Evolutionary conservation across 768 basidiomycete genomes (phyloP).

Genomic region (Pulveroboletus sp.): DNA sequence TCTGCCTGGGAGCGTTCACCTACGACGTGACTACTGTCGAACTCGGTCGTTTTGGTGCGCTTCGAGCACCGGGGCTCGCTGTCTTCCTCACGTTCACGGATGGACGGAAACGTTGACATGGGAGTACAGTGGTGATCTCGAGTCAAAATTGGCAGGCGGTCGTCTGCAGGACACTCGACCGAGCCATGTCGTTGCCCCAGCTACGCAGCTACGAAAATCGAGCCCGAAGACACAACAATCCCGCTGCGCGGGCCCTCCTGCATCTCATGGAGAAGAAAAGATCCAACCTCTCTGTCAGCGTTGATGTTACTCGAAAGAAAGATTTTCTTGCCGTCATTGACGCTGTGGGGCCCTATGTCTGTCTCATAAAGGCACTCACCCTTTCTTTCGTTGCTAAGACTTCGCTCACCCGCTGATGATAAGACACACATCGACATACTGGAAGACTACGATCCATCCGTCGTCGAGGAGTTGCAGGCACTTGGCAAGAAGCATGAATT

Average conservation of each 20-base stretch:
- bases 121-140: not conserved
- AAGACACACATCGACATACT: slow-evolving; percentile 98
- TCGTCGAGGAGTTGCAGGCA: slow-evolving; percentile 64
- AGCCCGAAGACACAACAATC: slow-evolving; percentile 55
- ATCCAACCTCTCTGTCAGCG: slow-evolving; percentile 91
- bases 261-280: slow-evolving; percentile 81
- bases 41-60: slow-evolving; percentile 32
- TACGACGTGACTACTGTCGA: slow-evolving; percentile 5
- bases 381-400: slow-evolving; percentile 4
- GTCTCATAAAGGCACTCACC: slow-evolving; percentile 81
- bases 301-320: slow-evolving; percentile 79
- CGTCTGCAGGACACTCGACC: too few species aligned
- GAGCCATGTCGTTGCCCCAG: slow-evolving; percentile 33
- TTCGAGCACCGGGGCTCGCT: slow-evolving; percentile 36
- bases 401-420: slow-evolving; percentile 24
- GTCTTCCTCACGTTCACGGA: slow-evolving; percentile 49
- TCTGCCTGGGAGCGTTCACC: slow-evolving; percentile 4
- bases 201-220: slow-evolving; percentile 59
- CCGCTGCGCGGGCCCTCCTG: slow-evolving; percentile 74
- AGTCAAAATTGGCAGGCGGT: not conserved
- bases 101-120: slow-evolving; percentile 25
- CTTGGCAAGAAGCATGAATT: slow-evolving; percentile 85
- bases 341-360: slow-evolving; percentile 82
- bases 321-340: slow-evolving; percentile 86
- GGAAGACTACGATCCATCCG: slow-evolving; percentile 75